Percentiles rank a stretch among this genome's conserved stretches.
These are phyloP conservation scores for Trifolium subterraneum DNA, from an alignment of 306 rosid species.

Conservation along the genomic window DNA sequence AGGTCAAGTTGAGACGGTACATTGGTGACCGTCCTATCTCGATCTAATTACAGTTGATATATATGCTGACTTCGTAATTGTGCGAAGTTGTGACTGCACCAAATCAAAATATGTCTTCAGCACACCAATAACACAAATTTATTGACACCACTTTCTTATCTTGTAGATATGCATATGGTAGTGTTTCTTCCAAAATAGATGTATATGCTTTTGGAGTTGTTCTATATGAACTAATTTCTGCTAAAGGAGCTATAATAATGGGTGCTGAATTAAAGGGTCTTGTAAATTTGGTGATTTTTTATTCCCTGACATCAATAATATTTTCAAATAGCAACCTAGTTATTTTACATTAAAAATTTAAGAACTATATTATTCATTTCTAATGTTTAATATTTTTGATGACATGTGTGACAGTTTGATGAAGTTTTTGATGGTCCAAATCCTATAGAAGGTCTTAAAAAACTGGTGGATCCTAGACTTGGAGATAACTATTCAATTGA, in stretches of 20 bases:
- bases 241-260: constrained; percentile 73
- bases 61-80: background rate
- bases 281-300: constrained; percentile 60
- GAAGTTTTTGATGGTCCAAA: constrained; percentile 60
- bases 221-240: constrained; percentile 88
- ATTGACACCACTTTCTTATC: constrained; percentile 9
- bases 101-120: background rate
- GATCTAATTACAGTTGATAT: background rate
- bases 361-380: constrained; percentile 11
- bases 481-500: constrained; percentile 75
- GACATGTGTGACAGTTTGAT: constrained; percentile 70
- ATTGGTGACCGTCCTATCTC: background rate
- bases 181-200: constrained; percentile 81
- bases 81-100: background rate
- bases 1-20: background rate
- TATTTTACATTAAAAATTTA: background rate
- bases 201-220: constrained; percentile 94
- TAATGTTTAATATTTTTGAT: background rate
- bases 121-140: background rate
- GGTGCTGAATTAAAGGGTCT: constrained; percentile 41
- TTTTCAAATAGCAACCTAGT: constrained; percentile 17
- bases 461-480: constrained; percentile 77
- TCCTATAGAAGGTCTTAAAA: constrained; percentile 61
- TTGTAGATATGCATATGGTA: constrained; percentile 84
- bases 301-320: background rate